A percentile compares a stretch with the other conserved stretches of the same genome.
These are phyloP conservation scores for Coniferiporia sulphurascens DNA, from an alignment of 1,284 basidiomycete genomes.

Conservation along the genomic window DNA sequence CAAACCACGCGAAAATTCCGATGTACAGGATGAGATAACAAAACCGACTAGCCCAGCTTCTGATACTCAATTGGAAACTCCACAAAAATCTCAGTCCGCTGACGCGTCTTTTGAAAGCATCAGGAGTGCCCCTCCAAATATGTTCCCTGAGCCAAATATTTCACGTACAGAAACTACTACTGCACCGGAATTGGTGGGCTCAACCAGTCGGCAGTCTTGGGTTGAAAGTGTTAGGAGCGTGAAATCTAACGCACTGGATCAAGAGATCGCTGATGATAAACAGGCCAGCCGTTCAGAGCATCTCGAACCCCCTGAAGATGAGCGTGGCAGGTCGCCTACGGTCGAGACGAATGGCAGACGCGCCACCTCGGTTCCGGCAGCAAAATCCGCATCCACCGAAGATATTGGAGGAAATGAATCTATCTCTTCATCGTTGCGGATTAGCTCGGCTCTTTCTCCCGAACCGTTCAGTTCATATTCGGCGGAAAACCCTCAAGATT, in stretches of 20 bases:
- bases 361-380: constrained; percentile 16
- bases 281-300: constrained; percentile 24
- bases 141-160: neutral
- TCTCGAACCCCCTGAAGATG: constrained; percentile 17
- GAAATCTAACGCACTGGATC: constrained; percentile 24
- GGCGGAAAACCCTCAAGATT: neutral
- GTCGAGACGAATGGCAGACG: constrained; percentile 6
- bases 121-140: neutral
- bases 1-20: constrained; percentile 29
- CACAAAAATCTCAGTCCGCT: constrained; percentile 29
- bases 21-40: constrained; percentile 17
- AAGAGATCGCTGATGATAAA: constrained; percentile 27
- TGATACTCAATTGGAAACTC: constrained; percentile 18
- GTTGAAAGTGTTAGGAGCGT: constrained; percentile 28
- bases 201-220: constrained; percentile 36
- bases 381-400: constrained; percentile 8
- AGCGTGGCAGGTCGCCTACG: constrained; percentile 8
- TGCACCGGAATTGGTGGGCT: constrained; percentile 14
- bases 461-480: neutral
- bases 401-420: neutral
- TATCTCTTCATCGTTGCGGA: neutral
- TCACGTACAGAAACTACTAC: constrained; percentile 2
- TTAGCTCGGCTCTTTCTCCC: neutral
- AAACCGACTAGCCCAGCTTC: constrained; percentile 18
- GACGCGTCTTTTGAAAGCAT: constrained; percentile 23